These are phyloP conservation scores for Sideroxylon spinosum DNA, from an alignment of 179 eudicot species.

Conservation along the genomic window DNA sequence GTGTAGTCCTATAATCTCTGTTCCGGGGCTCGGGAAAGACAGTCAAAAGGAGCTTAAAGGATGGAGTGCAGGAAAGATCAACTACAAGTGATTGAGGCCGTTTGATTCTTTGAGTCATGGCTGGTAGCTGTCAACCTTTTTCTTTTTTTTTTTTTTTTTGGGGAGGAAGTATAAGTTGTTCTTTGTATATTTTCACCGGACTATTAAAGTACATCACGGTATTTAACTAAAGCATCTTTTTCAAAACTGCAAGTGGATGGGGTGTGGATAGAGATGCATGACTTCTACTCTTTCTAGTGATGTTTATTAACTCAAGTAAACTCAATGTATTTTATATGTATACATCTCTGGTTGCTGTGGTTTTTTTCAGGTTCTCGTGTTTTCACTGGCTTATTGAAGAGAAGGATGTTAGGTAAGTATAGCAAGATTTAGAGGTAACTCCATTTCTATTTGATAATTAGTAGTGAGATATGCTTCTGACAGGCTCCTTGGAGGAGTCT, in stretches of 20 bases:
- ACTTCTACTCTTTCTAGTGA: neutral
- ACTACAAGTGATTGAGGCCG: slow-evolving; percentile 12
- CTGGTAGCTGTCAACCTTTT: slow-evolving; percentile 18
- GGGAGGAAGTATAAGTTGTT: slow-evolving; percentile 17
- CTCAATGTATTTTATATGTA: neutral
- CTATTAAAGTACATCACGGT: slow-evolving; percentile 6
- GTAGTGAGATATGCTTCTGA: neutral
- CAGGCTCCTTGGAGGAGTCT: neutral
- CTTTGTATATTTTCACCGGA: slow-evolving; percentile 23
- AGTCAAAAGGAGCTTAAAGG: neutral
- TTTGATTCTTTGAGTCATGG: slow-evolving; percentile 22
- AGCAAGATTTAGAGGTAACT: neutral
- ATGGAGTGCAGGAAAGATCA: slow-evolving; percentile 3
- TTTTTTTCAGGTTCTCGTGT: neutral
- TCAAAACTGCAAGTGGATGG: neutral
- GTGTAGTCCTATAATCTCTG: neutral
- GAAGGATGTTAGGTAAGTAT: neutral
- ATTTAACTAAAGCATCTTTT: slow-evolving; percentile 10
- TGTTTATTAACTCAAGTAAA: slow-evolving; percentile 12
- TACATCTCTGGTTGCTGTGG: neutral
- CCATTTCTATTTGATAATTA: neutral
- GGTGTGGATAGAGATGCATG: neutral
- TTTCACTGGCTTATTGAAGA: neutral
- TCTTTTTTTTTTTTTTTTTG: slow-evolving; percentile 7
- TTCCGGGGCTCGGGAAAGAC: neutral